Evolutionary conservation across 148 eudicot genomes (phyloP).

Genomic region (Vaccinium vitisidaea): DNA sequence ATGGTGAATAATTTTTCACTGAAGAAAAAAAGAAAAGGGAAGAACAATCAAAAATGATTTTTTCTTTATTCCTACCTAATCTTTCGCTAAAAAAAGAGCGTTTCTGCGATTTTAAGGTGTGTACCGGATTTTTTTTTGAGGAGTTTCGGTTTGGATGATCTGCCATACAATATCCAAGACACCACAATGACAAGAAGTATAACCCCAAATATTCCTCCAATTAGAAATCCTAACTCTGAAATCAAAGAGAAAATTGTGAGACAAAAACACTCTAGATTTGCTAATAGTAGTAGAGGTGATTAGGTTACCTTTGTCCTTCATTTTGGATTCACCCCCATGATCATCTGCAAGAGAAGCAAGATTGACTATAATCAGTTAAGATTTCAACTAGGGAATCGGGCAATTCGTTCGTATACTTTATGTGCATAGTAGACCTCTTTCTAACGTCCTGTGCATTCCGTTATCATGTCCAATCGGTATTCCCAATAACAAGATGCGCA

Average conservation of each 20-base stretch:
- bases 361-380: background rate
- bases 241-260: background rate
- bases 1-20: slow-evolving; percentile 16
- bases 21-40: background rate
- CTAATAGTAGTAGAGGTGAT: background rate
- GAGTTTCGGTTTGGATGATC: slow-evolving; percentile 6
- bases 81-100: background rate
- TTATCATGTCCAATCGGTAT: background rate
- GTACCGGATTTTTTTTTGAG: slow-evolving; percentile 21
- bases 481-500: background rate
- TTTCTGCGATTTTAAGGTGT: background rate
- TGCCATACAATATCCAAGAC: slow-evolving; percentile 24
- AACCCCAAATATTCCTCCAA: slow-evolving; percentile 29
- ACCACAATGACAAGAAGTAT: slow-evolving; percentile 15
- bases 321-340: slow-evolving; percentile 12
- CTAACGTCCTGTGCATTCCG: background rate
- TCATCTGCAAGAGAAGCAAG: slow-evolving; percentile 19
- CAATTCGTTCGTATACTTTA: background rate
- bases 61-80: background rate
- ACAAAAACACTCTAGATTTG: background rate
- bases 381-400: background rate
- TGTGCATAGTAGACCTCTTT: background rate
- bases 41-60: background rate
- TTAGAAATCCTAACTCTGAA: slow-evolving; percentile 37
- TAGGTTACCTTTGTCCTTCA: slow-evolving; percentile 6